Base-by-base conservation (phyloP, 108 stramenopile species). In the Aurantiochytrium sp. region DNA sequence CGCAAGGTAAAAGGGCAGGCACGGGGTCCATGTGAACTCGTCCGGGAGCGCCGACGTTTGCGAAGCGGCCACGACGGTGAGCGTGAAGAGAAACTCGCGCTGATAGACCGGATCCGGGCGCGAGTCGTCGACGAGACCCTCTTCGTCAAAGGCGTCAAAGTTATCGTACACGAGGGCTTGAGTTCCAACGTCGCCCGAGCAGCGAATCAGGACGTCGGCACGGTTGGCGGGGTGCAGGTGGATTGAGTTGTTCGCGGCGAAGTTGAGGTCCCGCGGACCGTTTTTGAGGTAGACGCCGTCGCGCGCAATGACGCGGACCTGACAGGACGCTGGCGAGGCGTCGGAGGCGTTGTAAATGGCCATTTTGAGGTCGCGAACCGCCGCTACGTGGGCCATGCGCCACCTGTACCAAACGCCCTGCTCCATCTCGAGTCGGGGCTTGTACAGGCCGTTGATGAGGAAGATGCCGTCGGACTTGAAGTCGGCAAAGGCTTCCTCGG, bases 141-240 rank as follows among this genome's bases (percentile, higher is more conserved):
- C 45, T 17, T 41, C 39, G 45, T 48, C 73, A 48, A 81, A 81
- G 6, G 39, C 73, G n/a, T 81, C 42, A 48, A 81, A 81, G 73
- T 81, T 81, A 24, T 81, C 73, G 32, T 81, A 81, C 42, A 81
- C 42, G 21, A 48, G 19, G 39, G 42, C 73, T 81, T 41, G 21
- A 6, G 73, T 48, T 39, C 73, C 73, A 21, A 42, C 8, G 10
- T 41, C 39, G 17, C 73, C 73, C 6, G 39, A n/a, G 24, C 73
- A 81, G 27, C 73, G 73, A 48, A 81, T 42, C 36, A 81, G 45
- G 27, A 81, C 39, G 4, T 81, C 73, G 27, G 42, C 39, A 21
- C 73, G 73, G 32, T 48, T 81, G 21, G 73, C 73, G 6, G 73
- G 73, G 39, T 81, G 73, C 12, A 81, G 45, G 45, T 81, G 73